These are phyloP conservation scores for Lichtheimia ornata DNA, from an alignment of 371 early-diverging fungal species.

Conservation along the genomic window DNA sequence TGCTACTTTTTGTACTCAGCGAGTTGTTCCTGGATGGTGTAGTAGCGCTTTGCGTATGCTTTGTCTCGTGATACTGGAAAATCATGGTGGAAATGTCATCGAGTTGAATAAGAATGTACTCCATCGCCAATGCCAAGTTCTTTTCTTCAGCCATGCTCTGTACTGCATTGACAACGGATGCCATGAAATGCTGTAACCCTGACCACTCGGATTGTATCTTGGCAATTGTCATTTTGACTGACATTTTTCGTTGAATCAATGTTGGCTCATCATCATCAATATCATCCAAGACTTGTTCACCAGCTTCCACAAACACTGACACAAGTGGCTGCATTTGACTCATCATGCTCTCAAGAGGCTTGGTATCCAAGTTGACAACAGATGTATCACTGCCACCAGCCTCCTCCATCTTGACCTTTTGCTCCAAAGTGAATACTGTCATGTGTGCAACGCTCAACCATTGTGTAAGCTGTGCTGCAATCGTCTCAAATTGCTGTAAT, in stretches of 20 bases:
- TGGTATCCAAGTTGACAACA: slow-evolving; percentile 1
- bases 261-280: slow-evolving; percentile 23
- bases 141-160: slow-evolving; percentile 21
- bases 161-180: slow-evolving; percentile 29
- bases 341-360: slow-evolving; percentile 21
- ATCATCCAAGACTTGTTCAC: slow-evolving; percentile 27
- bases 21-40: slow-evolving; percentile 6
- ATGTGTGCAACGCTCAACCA: slow-evolving; percentile 45
- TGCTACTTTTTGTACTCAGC: not conserved
- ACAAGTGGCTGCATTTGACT: slow-evolving; percentile 24
- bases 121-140: slow-evolving; percentile 25
- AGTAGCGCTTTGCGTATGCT: slow-evolving; percentile 14
- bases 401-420: slow-evolving; percentile 31
- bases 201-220: slow-evolving; percentile 55
- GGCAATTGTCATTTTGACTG: slow-evolving; percentile 24
- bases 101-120: slow-evolving; percentile 31
- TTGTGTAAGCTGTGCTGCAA: slow-evolving; percentile 22
- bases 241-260: slow-evolving; percentile 17
- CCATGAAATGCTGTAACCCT: slow-evolving; percentile 43
- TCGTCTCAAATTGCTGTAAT: slow-evolving; percentile 17
- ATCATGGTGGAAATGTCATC: slow-evolving; percentile 43
- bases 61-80: slow-evolving; percentile 45
- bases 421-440: slow-evolving; percentile 39
- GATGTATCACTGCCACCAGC: slow-evolving; percentile 4
- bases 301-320: slow-evolving; percentile 15